phyloP scores from a whole-genome alignment of 345 rosid species.

The thale cress (Arabidopsis thaliana) region DNA sequence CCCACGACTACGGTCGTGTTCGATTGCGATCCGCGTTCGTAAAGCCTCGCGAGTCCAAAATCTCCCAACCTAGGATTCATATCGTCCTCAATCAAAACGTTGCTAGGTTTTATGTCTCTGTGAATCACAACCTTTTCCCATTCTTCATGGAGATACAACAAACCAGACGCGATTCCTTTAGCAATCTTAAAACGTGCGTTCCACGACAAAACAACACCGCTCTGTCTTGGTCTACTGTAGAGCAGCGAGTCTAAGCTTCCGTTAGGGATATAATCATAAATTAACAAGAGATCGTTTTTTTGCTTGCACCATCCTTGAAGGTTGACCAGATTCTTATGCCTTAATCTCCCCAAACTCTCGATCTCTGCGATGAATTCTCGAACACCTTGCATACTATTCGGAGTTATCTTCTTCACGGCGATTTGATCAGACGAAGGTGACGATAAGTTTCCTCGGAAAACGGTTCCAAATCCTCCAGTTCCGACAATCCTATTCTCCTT shows the following conservation, averaged over 20 bases:
- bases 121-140: slow-evolving; percentile 62
- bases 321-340: slow-evolving; percentile 67
- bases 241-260: slow-evolving; percentile 61
- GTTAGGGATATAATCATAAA: slow-evolving; percentile 62
- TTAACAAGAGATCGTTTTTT: slow-evolving; percentile 55
- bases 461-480: slow-evolving; percentile 64
- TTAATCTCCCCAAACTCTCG: slow-evolving; percentile 60
- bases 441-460: slow-evolving; percentile 51
- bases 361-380: slow-evolving; percentile 68
- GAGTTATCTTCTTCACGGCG: slow-evolving; percentile 62
- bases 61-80: slow-evolving; percentile 67
- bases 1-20: slow-evolving; percentile 63
- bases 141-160: slow-evolving; percentile 69
- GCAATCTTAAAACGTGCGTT: slow-evolving; percentile 54
- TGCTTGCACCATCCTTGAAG: slow-evolving; percentile 73
- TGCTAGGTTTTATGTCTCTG: slow-evolving; percentile 47
- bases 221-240: slow-evolving; percentile 31
- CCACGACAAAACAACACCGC: slow-evolving; percentile 50
- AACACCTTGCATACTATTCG: slow-evolving; percentile 60
- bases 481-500: slow-evolving; percentile 56
- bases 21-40: slow-evolving; percentile 56
- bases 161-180: slow-evolving; percentile 58
- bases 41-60: slow-evolving; percentile 68
- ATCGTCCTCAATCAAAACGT: slow-evolving; percentile 37
- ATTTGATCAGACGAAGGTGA: slow-evolving; percentile 32